Base-by-base conservation (phyloP, 768 basidiomycete species). In the Tricholoma saponaceum region DNA sequence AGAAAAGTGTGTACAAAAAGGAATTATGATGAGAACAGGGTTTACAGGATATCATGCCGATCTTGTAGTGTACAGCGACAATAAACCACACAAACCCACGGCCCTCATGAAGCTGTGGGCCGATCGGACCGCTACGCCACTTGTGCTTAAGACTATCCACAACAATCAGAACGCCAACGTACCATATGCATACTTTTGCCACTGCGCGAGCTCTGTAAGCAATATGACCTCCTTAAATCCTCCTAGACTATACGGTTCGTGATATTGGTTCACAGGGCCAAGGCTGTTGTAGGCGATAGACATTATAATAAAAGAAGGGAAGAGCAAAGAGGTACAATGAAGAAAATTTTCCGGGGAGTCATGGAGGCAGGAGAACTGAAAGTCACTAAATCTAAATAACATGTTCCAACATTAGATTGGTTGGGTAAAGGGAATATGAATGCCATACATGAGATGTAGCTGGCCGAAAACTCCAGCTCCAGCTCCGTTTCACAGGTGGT, bases 221-320 rank as follows among this genome's bases (percentile, higher is more conserved):
- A 85, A 87, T 20, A 95, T 92, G 55, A 93, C 93, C 66, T 95
- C 93, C 74, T 95, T 89, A 73, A 95, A 95, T 6, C 84, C 89
- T 33, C 91, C 86, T 32, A 89, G 78, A 0, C 84, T 86, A 70
- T 95, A 95, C 0, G 90, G 93, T 61, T 92, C 85, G 64, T 90
- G 85, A 63, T 86, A 90, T 62, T 94, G 92, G 1, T 87, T 81
- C 50, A 94, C 86, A 22, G 92, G 92, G n/a, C 92, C 92, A 56
- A 93, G 59, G 16, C 76, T 78, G 44, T 9, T 0, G 10, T 20
- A 33, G 20, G 76, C 12, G 30, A 8, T 6, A 57, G 58, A 6
- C 10, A 60, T 71, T 20, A 55, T 74, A 73, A 51, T 23, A n/a
- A 22, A 18, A 23, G 10, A 4, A 16, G 25, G 46, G 16, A 12